phyloP scores from a whole-genome alignment of 345 rosid species.

The Eucalyptus camaldulensis region DNA sequence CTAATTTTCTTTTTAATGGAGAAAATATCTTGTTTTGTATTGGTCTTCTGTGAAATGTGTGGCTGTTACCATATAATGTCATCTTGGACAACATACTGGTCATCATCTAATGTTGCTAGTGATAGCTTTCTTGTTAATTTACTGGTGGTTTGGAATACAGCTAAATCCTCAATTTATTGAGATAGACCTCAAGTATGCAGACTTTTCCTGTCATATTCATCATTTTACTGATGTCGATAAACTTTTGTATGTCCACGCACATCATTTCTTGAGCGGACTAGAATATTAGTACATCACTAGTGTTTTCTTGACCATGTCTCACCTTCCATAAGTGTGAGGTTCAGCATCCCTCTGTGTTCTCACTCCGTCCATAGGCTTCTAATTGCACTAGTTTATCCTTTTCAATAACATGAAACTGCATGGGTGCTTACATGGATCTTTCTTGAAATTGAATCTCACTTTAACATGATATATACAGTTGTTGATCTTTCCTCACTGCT shows the following conservation, averaged over 20 bases:
- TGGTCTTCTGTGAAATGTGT: not conserved
- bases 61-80: not conserved
- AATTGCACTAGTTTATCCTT: not conserved
- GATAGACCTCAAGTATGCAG: constrained; percentile 83
- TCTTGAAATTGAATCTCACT: not conserved
- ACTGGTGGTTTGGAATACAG: constrained; percentile 92
- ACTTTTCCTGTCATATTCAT: not conserved
- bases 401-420: not conserved
- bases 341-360: not conserved
- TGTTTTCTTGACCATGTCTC: not conserved
- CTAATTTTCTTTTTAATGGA: fast-evolving
- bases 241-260: not conserved
- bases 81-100: not conserved
- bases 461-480: not conserved
- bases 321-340: not conserved
- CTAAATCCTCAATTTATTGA: constrained; percentile 79
- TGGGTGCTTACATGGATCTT: not conserved
- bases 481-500: not conserved
- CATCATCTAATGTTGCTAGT: not conserved
- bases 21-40: not conserved
- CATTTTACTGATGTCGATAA: not conserved
- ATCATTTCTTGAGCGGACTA: not conserved
- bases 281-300: not conserved
- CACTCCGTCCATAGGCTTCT: not conserved
- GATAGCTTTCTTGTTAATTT: not conserved